A percentile compares a stretch with the other conserved stretches of the same genome.
Conservation (phyloP, 2,329 filamentous ascomycete species). For the Cytospora leucostoma region DNA sequence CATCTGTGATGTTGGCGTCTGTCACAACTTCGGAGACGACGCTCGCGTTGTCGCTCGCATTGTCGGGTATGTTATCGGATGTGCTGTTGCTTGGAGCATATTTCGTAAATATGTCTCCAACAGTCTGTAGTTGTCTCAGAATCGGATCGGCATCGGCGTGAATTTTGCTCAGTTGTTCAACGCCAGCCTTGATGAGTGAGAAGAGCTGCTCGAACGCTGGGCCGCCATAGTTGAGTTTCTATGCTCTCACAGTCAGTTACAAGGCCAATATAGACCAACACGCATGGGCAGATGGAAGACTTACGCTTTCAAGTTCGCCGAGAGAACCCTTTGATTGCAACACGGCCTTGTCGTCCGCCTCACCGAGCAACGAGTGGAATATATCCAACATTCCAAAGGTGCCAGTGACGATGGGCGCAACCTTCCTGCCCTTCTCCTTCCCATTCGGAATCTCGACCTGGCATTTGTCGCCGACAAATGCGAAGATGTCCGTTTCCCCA, state of each 20-base stretch:
- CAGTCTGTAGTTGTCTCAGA: slow-evolving; percentile 33
- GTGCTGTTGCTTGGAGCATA: slow-evolving; percentile 21
- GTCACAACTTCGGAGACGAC: slow-evolving; percentile 15
- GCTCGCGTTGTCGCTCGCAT: neutral
- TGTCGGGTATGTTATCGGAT: neutral
- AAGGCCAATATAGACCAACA: no score
- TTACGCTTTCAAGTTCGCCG: slow-evolving; percentile 32
- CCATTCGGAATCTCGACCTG: slow-evolving; percentile 34
- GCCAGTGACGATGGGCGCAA: slow-evolving; percentile 55
- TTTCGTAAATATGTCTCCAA: slow-evolving; percentile 34
- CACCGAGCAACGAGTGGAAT: slow-evolving; percentile 37
- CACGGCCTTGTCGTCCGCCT: slow-evolving; percentile 37
- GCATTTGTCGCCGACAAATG: slow-evolving; percentile 49
- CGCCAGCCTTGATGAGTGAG: slow-evolving; percentile 33
- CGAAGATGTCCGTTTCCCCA: slow-evolving; percentile 52
- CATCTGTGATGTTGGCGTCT: slow-evolving; percentile 32
- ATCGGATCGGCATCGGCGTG: slow-evolving; percentile 31
- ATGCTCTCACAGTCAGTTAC: neutral
- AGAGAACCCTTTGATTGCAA: slow-evolving; percentile 36
- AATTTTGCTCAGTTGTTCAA: slow-evolving; percentile 32
- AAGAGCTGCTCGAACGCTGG: slow-evolving; percentile 37
- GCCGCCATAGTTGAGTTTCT: slow-evolving; percentile 34
- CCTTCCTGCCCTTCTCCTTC: slow-evolving; percentile 39
- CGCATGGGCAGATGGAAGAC: neutral
- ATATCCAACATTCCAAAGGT: slow-evolving; percentile 49